Evolutionary conservation across 768 basidiomycete species (phyloP).

Genomic region (Lenzites betulinus): DNA sequence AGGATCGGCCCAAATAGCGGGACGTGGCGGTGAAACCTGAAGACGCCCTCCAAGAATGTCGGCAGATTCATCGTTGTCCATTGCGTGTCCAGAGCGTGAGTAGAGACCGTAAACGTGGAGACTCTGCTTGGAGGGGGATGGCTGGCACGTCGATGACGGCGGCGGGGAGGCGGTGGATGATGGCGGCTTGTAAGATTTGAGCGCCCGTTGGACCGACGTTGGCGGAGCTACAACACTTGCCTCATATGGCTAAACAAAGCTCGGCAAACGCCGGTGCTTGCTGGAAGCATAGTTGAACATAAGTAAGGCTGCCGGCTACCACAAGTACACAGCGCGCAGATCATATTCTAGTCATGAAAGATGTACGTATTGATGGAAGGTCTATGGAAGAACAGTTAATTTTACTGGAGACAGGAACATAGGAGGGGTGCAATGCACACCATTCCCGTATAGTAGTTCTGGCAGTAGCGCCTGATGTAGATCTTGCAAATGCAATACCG

Average conservation of each 20-base stretch:
- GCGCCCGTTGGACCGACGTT: constrained; percentile 7
- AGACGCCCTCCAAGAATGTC: constrained; percentile 69
- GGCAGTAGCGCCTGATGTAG: too few relatives aligned
- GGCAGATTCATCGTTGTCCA: constrained; percentile 62
- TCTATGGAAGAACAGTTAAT: too few relatives aligned
- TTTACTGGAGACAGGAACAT: too few relatives aligned
- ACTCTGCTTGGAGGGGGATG: constrained; percentile 25
- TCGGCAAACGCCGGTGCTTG: constrained; percentile 1
- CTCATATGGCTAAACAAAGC: constrained; percentile 6
- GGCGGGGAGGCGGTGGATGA: constrained; percentile 10
- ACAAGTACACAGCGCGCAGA: too few relatives aligned
- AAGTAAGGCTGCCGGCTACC: too few relatives aligned
- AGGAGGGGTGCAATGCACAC: too few relatives aligned
- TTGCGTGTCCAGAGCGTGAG: constrained; percentile 36
- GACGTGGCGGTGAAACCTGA: constrained; percentile 37
- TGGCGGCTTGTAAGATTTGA: constrained; percentile 11
- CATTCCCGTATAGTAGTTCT: too few relatives aligned
- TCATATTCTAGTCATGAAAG: too few relatives aligned
- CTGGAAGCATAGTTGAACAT: too few relatives aligned
- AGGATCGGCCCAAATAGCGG: constrained; percentile 34
- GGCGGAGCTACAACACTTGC: constrained; percentile 23
- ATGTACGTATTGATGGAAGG: too few relatives aligned
- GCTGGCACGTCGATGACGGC: constrained; percentile 7
- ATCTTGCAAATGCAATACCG: too few relatives aligned
- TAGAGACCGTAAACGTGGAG: constrained; percentile 6